Percentiles rank a stretch among this genome's conserved stretches.
Conservation (phyloP, 106 monocot species). For the Allium sativum region DNA sequence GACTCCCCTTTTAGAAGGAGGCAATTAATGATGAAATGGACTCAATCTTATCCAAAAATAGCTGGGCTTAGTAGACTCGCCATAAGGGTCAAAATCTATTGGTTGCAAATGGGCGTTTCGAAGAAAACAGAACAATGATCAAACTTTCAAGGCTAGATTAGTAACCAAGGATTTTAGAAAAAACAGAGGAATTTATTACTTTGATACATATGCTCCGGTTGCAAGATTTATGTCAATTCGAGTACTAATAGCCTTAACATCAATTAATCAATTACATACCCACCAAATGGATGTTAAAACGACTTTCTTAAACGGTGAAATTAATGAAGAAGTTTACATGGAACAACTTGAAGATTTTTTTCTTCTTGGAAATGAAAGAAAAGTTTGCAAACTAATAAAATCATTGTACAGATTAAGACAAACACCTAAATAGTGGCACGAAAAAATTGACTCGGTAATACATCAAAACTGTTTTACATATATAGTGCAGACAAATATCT, state of each 20-base stretch:
- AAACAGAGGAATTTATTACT: background rate
- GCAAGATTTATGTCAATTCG: background rate
- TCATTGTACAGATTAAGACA: background rate
- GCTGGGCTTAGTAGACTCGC: background rate
- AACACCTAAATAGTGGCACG: background rate
- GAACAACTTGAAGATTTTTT: background rate
- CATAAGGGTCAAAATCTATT: background rate
- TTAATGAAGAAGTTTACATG: background rate
- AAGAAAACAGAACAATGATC: conserved; percentile 1
- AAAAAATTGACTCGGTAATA: background rate
- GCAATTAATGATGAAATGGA: background rate
- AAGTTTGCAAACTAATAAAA: conserved; percentile 2
- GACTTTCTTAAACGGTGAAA: background rate
- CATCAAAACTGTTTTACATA: background rate
- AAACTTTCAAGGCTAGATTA: conserved; percentile 2
- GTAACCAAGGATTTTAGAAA: background rate
- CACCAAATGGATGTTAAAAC: conserved; percentile 1
- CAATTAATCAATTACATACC: background rate
- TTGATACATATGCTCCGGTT: background rate
- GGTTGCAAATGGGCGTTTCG: background rate
- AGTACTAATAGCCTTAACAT: background rate
- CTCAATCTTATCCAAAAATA: background rate
- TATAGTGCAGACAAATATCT: background rate
- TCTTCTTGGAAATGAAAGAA: background rate
- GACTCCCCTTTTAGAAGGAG: background rate